Evolutionary conservation across 164 flowering plant species (phyloP).

Genomic region (Malania oleifera): DNA sequence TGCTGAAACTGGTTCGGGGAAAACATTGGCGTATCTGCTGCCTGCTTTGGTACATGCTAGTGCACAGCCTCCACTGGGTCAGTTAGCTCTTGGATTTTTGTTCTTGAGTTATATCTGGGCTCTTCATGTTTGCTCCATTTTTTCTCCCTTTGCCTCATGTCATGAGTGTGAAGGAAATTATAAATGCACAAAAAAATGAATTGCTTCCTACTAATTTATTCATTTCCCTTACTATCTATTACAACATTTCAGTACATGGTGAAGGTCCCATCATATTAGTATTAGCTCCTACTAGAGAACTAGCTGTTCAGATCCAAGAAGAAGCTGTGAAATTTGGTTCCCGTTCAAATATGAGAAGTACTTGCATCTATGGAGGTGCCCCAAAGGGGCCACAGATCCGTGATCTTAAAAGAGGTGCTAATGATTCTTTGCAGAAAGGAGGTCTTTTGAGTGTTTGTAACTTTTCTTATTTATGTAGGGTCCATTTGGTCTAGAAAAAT

Average conservation of each 20-base stretch:
- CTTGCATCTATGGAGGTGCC: conserved; percentile 95
- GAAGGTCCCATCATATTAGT: conserved; percentile 90
- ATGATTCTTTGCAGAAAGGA: neutral
- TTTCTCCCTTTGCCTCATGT: neutral
- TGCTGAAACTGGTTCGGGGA: conserved; percentile 99
- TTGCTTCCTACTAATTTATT: too few species aligned
- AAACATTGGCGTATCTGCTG: conserved; percentile 85
- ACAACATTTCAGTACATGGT: conserved; percentile 46
- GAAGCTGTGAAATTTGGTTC: conserved; percentile 80
- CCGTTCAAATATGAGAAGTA: conserved; percentile 55
- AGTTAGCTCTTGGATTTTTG: conserved; percentile 21
- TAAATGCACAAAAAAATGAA: too few species aligned
- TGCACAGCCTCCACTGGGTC: conserved; percentile 91
- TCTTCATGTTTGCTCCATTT: neutral
- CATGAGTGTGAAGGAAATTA: too few species aligned
- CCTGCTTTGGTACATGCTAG: conserved; percentile 89
- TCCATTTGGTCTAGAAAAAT: neutral
- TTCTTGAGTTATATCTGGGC: neutral
- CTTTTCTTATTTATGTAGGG: neutral
- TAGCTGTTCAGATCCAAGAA: conserved; percentile 94
- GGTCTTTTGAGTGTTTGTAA: neutral
- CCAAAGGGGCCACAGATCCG: conserved; percentile 98
- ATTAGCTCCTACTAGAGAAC: conserved; percentile 91
- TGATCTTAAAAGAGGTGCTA: conserved; percentile 77
- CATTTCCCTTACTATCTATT: neutral